Conservation (phyloP, 352 stramenopile species). For the Pythium periplocum region DNA sequence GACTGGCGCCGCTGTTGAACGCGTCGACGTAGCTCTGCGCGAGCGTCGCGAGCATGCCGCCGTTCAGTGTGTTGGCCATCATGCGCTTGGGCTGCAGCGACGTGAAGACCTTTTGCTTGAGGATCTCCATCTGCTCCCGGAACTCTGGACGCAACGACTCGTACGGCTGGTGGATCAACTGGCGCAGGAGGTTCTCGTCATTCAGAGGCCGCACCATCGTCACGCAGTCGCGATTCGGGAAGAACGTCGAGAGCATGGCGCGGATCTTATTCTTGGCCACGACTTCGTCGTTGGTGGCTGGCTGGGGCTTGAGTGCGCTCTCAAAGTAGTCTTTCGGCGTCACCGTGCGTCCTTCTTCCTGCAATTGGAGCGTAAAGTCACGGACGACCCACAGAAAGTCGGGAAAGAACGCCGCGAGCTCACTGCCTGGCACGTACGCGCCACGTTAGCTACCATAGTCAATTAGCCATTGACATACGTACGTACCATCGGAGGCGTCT, state of each 20-base stretch:
- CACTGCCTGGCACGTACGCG: conserved; percentile 9
- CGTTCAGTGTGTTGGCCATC: conserved; percentile 53
- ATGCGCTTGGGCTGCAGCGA: conserved; percentile 61
- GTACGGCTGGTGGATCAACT: conserved; percentile 48
- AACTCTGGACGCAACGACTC: conserved; percentile 60
- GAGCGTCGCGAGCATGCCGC: conserved; percentile 62
- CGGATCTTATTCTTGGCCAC: conserved; percentile 64
- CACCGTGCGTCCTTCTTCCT: conserved; percentile 53
- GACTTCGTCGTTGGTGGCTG: conserved; percentile 34
- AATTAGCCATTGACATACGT: no score
- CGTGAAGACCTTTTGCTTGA: conserved; percentile 53
- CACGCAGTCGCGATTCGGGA: conserved; percentile 67
- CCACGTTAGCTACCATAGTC: no score
- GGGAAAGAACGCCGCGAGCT: conserved; percentile 59
- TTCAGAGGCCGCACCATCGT: conserved; percentile 74
- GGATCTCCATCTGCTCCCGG: conserved; percentile 43
- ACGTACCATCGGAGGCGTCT: no score
- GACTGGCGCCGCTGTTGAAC: conserved; percentile 63
- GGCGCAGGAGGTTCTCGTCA: conserved; percentile 52
- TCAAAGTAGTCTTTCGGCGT: conserved; percentile 70
- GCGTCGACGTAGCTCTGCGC: conserved; percentile 58
- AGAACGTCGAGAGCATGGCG: conserved; percentile 53
- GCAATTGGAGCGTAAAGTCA: conserved; percentile 66
- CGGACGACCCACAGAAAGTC: conserved; percentile 76
- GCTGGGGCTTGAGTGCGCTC: conserved; percentile 57